phyloP scores from a whole-genome alignment of 352 stramenopile species.

The Phytophthora pinifolia region DNA sequence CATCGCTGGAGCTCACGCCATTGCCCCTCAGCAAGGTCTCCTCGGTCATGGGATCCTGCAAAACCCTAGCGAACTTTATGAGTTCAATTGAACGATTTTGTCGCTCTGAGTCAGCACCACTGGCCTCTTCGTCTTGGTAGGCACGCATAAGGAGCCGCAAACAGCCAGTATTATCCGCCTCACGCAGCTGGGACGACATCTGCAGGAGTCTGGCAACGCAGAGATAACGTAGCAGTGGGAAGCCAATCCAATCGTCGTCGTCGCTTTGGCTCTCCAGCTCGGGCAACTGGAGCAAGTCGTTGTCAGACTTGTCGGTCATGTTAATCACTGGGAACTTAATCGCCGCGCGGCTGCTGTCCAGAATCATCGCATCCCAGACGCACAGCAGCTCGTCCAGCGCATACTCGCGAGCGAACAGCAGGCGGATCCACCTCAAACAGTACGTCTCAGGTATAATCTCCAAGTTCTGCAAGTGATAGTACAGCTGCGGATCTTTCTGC shows the following conservation, averaged over 20 bases:
- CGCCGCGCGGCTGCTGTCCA: conserved; percentile 28
- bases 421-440: conserved; percentile 76
- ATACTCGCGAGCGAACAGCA: conserved; percentile 81
- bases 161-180: conserved; percentile 66
- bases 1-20: background rate
- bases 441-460: conserved; percentile 83
- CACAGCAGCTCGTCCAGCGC: conserved; percentile 55
- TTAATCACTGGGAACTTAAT: conserved; percentile 46
- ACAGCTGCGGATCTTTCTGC: conserved; percentile 80
- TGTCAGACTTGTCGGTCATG: conserved; percentile 32
- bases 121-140: conserved; percentile 29
- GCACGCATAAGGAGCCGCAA: conserved; percentile 76
- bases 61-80: conserved; percentile 50
- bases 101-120: conserved; percentile 1
- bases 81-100: conserved; percentile 30
- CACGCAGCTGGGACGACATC: conserved; percentile 54
- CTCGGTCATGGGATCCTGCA: conserved; percentile 62
- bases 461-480: conserved; percentile 78
- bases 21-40: conserved; percentile 14
- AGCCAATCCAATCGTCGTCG: conserved; percentile 46
- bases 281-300: conserved; percentile 41
- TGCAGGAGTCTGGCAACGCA: conserved; percentile 65
- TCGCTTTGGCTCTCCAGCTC: conserved; percentile 19
- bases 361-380: conserved; percentile 76
- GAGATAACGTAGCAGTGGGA: conserved; percentile 70